These are phyloP conservation scores for Tolypocladium nubicola DNA, from an alignment of 2,329 filamentous ascomycete genomes.

Conservation along the genomic window DNA sequence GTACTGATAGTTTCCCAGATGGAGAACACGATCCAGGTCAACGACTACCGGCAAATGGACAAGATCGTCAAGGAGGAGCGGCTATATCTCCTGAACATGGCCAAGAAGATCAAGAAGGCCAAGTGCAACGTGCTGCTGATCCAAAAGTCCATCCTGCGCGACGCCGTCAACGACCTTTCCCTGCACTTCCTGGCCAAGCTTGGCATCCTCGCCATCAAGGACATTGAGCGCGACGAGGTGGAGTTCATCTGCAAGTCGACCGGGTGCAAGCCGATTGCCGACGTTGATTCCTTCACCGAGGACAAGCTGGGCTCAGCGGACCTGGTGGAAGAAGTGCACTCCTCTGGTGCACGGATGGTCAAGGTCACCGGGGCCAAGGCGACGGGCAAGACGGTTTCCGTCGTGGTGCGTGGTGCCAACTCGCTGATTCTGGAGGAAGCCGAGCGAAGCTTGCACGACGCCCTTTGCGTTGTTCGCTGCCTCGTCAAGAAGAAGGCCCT, in stretches of 20 bases:
- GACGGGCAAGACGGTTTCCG: constrained; percentile 79
- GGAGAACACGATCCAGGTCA: constrained; percentile 99
- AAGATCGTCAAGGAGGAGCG: constrained; percentile 99
- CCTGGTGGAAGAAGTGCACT: constrained; percentile 83
- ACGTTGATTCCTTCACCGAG: constrained; percentile 96
- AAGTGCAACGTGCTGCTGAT: constrained; percentile 99
- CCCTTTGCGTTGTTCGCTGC: constrained; percentile 93
- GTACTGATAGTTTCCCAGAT: constrained; percentile 45
- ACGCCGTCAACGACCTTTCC: constrained; percentile 94
- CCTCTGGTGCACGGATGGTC: constrained; percentile 81
- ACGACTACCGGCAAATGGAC: constrained; percentile 99
- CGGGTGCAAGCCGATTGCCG: constrained; percentile 96
- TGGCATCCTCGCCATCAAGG: constrained; percentile 91
- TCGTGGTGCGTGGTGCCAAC: constrained; percentile 92
- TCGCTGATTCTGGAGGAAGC: constrained; percentile 90
- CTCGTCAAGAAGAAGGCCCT: constrained; percentile 99
- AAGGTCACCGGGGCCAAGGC: constrained; percentile 88
- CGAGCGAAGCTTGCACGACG: constrained; percentile 92
- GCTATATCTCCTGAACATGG: constrained; percentile 94
- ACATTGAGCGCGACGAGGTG: constrained; percentile 96
- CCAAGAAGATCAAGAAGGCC: constrained; percentile 99
- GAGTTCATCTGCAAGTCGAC: constrained; percentile 99
- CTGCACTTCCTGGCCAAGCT: constrained; percentile 96
- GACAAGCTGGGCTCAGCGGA: constrained; percentile 95
- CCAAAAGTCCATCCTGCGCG: constrained; percentile 95